Evolutionary conservation across 139 green algal genomes (phyloP), one percentile per base, ranked within the genome.

Genomic region (Gonium pectorale): DNA sequence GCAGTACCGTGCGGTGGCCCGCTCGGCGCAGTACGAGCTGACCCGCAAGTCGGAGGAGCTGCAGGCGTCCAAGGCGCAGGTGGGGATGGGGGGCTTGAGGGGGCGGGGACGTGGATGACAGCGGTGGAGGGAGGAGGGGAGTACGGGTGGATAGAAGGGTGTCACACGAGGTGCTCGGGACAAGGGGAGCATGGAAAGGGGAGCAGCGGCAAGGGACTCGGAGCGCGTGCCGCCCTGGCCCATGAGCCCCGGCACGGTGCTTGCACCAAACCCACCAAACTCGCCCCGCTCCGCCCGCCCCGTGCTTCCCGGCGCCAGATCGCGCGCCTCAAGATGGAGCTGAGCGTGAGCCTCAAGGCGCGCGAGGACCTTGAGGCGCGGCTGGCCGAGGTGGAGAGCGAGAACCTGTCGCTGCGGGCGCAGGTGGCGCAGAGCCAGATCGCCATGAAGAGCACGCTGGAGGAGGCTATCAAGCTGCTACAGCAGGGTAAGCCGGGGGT

Each of bases 391-490:
- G 54, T 77, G 79, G 64, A 85, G 79, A 35, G 5, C 3, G 79
- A 85, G 79, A 85, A 85, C 79, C 64, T 77, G 24, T 40, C 49
- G n/a, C 51, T 85, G 33, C 64, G 79, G 29, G 79, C 64, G 35
- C 79, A 83, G 77, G 67, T 86, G 51, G 68, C 80, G 29, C 67
- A 86, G 80, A 80, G 67, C 68, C 80, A 86, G 67, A 63, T 86
- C 1, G 68, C 80, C 21, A 80, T 86, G 80, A 80, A 80, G 67
- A 80, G 67, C 52, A 86, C 80, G 5, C 68, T 86, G 80, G 80
- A 86, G 80, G 80, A 86, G 80, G 80, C 80, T 19, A 86, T 86
- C 54, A 86, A 86, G 68, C 52, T 86, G 67, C 67, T 86, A 38
- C 54, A 73, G 41, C 67, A 86, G 29, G 80, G 80, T 86, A 54